These are phyloP conservation scores for Trypanosoma grayi DNA, from an alignment of 208 protist species.

Conservation along the genomic window DNA sequence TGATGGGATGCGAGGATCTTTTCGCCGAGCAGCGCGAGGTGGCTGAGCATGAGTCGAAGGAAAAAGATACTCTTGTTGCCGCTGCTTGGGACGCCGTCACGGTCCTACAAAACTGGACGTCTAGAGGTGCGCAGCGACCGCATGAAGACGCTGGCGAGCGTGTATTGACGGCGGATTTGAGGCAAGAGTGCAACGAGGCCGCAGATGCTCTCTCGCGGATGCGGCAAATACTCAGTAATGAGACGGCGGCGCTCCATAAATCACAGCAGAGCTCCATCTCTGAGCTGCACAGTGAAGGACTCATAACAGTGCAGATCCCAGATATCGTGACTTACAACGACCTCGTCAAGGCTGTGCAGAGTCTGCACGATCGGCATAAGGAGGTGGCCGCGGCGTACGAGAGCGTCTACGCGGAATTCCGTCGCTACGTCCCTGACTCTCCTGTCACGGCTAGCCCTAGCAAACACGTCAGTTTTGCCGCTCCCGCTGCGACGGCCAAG, in stretches of 20 bases:
- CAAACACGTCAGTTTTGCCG: background rate
- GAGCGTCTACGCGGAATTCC: conserved; percentile 6
- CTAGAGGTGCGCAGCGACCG: background rate
- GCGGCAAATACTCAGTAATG: background rate
- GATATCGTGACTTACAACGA: conserved; percentile 12
- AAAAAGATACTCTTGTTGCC: conserved; percentile 1
- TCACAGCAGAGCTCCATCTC: background rate
- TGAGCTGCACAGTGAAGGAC: background rate
- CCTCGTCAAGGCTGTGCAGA: conserved; percentile 13
- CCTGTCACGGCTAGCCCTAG: too few species aligned
- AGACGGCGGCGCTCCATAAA: background rate
- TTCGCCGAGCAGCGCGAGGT: conserved; percentile 1
- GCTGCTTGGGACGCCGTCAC: conserved; percentile 9
- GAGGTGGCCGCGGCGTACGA: conserved; percentile 13
- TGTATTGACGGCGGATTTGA: background rate
- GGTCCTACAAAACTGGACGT: conserved; percentile 7
- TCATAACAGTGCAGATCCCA: background rate
- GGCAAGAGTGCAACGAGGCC: conserved; percentile 8
- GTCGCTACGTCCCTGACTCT: conserved; percentile 3
- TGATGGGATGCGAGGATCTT: background rate
- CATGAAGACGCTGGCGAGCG: background rate
- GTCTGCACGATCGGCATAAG: conserved; percentile 1
- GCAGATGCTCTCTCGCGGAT: conserved; percentile 1
- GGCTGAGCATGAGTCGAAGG: background rate
- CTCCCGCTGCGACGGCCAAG: background rate